Percentiles rank a stretch among this genome's conserved stretches.
Evolutionary conservation across 2,329 filamentous ascomycete species (phyloP).

Genomic region (Aspergillus sp.): DNA sequence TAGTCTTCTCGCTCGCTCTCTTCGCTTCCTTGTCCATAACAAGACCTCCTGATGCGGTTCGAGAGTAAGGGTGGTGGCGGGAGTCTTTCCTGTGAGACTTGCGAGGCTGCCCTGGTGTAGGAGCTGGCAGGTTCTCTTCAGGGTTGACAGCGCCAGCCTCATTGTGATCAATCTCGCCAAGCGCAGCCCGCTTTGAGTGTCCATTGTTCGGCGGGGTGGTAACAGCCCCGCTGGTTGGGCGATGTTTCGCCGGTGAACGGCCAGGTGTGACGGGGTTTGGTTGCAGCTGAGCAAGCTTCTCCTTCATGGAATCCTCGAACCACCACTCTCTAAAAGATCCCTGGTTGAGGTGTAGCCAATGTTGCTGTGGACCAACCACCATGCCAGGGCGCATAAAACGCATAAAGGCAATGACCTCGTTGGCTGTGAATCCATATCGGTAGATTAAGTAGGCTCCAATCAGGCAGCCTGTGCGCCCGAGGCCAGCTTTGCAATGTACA

Average conservation of each 20-base stretch:
- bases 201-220: conserved; percentile 83
- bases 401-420: conserved; percentile 97
- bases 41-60: conserved; percentile 52
- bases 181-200: conserved; percentile 72
- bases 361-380: conserved; percentile 97
- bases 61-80: conserved; percentile 70
- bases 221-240: conserved; percentile 66
- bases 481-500: conserved; percentile 96
- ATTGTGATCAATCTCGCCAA: conserved; percentile 93
- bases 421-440: conserved; percentile 93
- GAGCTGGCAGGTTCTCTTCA: conserved; percentile 90
- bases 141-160: conserved; percentile 48
- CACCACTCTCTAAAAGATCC: conserved; percentile 98
- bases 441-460: conserved; percentile 99
- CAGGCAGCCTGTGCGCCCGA: conserved; percentile 91
- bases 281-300: conserved; percentile 71
- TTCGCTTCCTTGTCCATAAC: conserved; percentile 33
- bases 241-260: conserved; percentile 57
- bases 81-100: conserved; percentile 78
- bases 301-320: conserved; percentile 75
- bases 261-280: conserved; percentile 57
- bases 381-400: conserved; percentile 98
- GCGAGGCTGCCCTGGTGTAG: conserved; percentile 91
- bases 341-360: conserved; percentile 98
- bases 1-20: conserved; percentile 44